Percentiles rank a stretch among this genome's conserved stretches.
phyloP scores from a whole-genome alignment of 2,329 filamentous ascomycete genomes.

The Arthroderma sp. region DNA sequence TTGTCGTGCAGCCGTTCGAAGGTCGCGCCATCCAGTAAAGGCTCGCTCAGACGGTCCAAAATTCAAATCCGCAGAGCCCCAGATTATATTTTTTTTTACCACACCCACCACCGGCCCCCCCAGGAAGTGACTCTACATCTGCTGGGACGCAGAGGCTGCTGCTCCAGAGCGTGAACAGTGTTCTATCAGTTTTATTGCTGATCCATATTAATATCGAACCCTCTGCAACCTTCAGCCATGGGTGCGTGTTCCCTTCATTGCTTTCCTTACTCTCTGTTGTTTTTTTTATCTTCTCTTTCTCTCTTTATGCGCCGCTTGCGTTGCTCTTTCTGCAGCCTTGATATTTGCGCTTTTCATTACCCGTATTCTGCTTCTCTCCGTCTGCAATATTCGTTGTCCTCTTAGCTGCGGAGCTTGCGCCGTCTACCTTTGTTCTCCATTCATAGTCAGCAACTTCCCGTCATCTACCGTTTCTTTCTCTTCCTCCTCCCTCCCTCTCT shows the following conservation, averaged over 20 bases:
- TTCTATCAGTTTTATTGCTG: conserved; percentile 9
- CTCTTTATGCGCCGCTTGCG: background rate
- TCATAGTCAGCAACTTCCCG: too few species aligned
- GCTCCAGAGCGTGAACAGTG: conserved; percentile 2
- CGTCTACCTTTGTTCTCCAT: too few species aligned
- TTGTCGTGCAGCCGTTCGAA: conserved; percentile 2
- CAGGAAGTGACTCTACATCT: conserved; percentile 1
- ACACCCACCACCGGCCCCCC: background rate
- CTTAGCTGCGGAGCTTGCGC: too few species aligned
- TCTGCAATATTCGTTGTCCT: too few species aligned
- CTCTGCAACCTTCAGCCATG: conserved; percentile 10
- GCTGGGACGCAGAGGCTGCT: background rate
- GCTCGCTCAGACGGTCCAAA: conserved; percentile 1
- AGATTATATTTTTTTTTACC: background rate
- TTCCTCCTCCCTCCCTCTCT: background rate
- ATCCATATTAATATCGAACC: conserved; percentile 4
- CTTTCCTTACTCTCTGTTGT: conserved; percentile 4
- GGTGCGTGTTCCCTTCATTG: conserved; percentile 9
- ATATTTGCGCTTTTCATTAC: conserved; percentile 6
- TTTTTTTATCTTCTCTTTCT: conserved; percentile 1
- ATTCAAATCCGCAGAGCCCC: conserved; percentile 9
- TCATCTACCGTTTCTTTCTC: conserved; percentile 2
- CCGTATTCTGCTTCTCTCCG: too few species aligned
- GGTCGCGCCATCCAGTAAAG: conserved; percentile 3
- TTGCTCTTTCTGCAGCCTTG: too few species aligned